Conservation (phyloP, 306 rosid species). For the Cucumis melo region DNA sequence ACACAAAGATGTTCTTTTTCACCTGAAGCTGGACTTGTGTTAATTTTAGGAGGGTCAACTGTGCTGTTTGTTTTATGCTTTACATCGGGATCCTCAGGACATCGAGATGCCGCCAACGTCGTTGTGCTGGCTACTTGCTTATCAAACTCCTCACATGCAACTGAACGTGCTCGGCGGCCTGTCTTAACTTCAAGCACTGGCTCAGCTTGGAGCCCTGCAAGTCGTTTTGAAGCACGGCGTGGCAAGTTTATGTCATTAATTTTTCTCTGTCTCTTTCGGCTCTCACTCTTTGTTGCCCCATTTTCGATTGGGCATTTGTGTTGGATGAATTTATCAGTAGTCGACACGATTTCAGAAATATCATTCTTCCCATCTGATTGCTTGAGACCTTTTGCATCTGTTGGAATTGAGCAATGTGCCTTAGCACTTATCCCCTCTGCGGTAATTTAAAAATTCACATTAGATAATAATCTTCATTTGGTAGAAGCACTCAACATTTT, state of each 20-base stretch:
- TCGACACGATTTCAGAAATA: constrained; percentile 13
- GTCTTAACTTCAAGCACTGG: constrained; percentile 38
- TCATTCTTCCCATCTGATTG: constrained; percentile 20
- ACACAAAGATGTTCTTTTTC: not conserved
- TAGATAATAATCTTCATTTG: not conserved
- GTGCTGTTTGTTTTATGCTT: constrained; percentile 12
- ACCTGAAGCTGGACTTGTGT: constrained; percentile 5
- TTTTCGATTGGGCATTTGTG: not conserved
- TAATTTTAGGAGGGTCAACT: not conserved
- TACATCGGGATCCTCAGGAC: constrained; percentile 4
- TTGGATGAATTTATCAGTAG: constrained; percentile 9
- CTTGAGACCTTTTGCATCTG: constrained; percentile 12
- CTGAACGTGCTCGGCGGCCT: constrained; percentile 22
- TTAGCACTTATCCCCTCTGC: not conserved
- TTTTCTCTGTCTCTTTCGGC: constrained; percentile 19
- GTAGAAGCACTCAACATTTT: not conserved
- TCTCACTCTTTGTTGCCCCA: constrained; percentile 7
- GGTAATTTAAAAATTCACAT: not conserved
- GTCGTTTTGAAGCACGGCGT: constrained; percentile 75
- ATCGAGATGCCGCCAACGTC: constrained; percentile 13
- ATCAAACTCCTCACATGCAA: constrained; percentile 18
- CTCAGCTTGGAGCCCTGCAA: constrained; percentile 70
- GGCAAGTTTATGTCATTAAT: constrained; percentile 41
- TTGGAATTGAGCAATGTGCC: not conserved
- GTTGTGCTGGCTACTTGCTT: constrained; percentile 14